A percentile compares a stretch with the other conserved stretches of the same genome.
Evolutionary conservation across 1,139 yeast species (phyloP).

Genomic region (Candida sojae): DNA sequence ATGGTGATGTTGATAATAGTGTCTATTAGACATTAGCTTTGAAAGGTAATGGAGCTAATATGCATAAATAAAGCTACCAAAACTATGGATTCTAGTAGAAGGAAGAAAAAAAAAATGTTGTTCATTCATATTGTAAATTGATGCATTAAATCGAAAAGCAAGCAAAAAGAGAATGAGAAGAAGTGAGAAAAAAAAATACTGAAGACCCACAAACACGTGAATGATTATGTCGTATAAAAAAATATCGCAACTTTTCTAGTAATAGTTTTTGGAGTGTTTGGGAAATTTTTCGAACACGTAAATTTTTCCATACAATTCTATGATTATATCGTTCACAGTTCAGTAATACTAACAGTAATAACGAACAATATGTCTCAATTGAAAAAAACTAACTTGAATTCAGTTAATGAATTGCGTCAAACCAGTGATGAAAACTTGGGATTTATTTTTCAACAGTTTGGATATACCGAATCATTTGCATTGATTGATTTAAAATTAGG

Average conservation of each 20-base stretch:
- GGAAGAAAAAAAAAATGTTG: background rate
- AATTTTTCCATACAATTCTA: background rate
- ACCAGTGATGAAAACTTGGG: conserved; percentile 53
- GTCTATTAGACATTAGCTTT: conserved; percentile 3
- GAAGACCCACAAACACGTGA: background rate
- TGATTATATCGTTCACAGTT: background rate
- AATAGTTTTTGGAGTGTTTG: background rate
- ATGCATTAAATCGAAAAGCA: background rate
- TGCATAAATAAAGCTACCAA: background rate
- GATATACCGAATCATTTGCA: conserved; percentile 61
- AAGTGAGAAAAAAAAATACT: background rate
- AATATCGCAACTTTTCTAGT: background rate
- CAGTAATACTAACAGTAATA: no score
- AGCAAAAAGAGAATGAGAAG: background rate
- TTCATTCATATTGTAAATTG: background rate
- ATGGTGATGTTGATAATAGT: conserved; percentile 2
- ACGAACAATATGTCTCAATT: conserved; percentile 19
- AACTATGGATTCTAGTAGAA: background rate
- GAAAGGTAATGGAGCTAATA: background rate
- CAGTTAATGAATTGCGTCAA: conserved; percentile 48
- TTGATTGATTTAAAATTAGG: conserved; percentile 64
- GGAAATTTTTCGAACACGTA: conserved; percentile 4
- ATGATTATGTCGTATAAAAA: background rate
- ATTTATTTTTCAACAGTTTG: conserved; percentile 51
- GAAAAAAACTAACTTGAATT: conserved; percentile 30